Evolutionary conservation across 1,284 basidiomycete genomes (phyloP), one percentile per base, ranked within the genome.

Genomic region (Boletus semigastroideus): DNA sequence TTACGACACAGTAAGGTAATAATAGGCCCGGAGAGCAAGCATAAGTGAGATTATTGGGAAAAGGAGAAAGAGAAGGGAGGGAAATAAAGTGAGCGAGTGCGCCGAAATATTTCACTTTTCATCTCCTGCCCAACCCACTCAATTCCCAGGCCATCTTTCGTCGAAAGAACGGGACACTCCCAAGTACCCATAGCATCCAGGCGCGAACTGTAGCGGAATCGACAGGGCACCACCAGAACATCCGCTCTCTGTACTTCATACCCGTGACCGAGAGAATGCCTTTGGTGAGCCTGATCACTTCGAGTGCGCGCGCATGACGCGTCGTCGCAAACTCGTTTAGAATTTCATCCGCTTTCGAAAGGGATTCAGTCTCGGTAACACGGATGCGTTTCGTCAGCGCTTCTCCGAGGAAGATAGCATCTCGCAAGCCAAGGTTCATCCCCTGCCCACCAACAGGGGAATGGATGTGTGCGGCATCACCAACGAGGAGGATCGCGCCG

Each of bases 341-440:
- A 17, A 64, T 54, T 4, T 8, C 30, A 12, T 64, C 58, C 2
- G 63, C 51, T 4, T 49, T 47, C 4, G 34, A 14, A 11, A 47
- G 31, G 2, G 57, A 19, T 12, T 46, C 34, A 1, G 50, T 51
- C 33, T 60, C 41, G 10, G 53, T 8, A 7, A 52, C 59, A 0
- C 41, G 53, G 2, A 67, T 51, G 41, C 64, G 59, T 10, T 60
- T 53, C 68, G 37, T 41, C 27, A 46, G 27, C 1, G 31, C 61
- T 17, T 56, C 58, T 5, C 60, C 76, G 2, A 74, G 63, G 30
- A 64, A 66, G 11, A 74, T 49, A 1, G 68, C 73, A 50, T 77
- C 76, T 17, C 76, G 69, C 14, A 78, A 53, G 11, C 75, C 74
- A 30, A 77, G 73, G 53, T 78, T 78, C 74, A 77, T 74, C 20